Conservation (phyloP, 116 monocot genomes). For the Thalassia testudinum region DNA sequence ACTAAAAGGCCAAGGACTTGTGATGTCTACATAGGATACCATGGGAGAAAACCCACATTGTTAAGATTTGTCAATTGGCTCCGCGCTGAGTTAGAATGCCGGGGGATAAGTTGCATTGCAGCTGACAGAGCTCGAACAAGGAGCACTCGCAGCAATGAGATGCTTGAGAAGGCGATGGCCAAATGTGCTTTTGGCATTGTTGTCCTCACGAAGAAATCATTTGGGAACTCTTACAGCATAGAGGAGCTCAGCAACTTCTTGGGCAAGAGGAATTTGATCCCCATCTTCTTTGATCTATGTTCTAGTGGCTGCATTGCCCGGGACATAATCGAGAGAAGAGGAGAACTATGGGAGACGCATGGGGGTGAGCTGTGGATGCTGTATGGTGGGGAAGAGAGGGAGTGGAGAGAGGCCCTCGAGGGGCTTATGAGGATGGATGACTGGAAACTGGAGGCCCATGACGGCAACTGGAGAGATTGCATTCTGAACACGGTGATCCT, state of each 20-base stretch:
- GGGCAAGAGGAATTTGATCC: slow-evolving; percentile 53
- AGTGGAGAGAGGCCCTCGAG: slow-evolving; percentile 84
- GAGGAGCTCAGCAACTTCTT: slow-evolving; percentile 70
- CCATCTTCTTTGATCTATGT: slow-evolving; percentile 67
- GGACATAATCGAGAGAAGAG: slow-evolving; percentile 74
- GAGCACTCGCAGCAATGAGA: slow-evolving; percentile 10
- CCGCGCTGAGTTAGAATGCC: slow-evolving; percentile 79
- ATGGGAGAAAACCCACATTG: slow-evolving; percentile 71
- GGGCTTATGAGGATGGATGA: slow-evolving; percentile 47
- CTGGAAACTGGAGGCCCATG: slow-evolving; percentile 58
- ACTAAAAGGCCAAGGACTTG: slow-evolving; percentile 29
- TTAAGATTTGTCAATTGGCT: slow-evolving; percentile 84
- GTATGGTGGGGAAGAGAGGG: slow-evolving; percentile 69
- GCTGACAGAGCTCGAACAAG: slow-evolving; percentile 45
- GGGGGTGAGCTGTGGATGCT: slow-evolving; percentile 80
- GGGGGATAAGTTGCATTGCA: slow-evolving; percentile 80
- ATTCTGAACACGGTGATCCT: slow-evolving; percentile 45
- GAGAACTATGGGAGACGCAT: slow-evolving; percentile 83
- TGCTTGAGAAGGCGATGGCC: slow-evolving; percentile 52
- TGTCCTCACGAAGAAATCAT: slow-evolving; percentile 78
- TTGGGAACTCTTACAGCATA: slow-evolving; percentile 65
- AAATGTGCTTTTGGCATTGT: slow-evolving; percentile 57
- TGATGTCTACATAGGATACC: slow-evolving; percentile 86
- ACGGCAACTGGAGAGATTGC: slow-evolving; percentile 88
- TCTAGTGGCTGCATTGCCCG: slow-evolving; percentile 65